Base-by-base conservation (phyloP, 345 rosid species). In the Carallia pectinifolia region DNA sequence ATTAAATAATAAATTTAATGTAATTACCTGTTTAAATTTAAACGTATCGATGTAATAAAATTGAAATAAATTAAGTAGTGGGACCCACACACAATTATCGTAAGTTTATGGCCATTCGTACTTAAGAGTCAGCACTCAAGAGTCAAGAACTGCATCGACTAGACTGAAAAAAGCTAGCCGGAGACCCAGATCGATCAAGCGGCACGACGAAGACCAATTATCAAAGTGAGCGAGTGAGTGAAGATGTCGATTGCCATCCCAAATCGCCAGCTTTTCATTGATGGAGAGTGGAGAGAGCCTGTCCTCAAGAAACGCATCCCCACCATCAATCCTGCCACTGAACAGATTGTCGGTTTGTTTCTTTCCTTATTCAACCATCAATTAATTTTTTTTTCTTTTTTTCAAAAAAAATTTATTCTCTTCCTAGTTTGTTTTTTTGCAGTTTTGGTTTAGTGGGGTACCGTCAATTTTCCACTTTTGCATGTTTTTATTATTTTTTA, bases 231-330 rank as follows among this genome's bases (percentile, higher is more conserved):
- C 12, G 50, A 44, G 34, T 33, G 34, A 33, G 34, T 40, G 19
- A 62, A 55, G 64, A 86, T 92, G 97, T 87, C 89, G 61, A 76
- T 80, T 52, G 75, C 65, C 9, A 63, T 90, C 16, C 96, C 97
- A 13, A 71, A 67, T 67, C 89, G 98, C 18, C 84, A 78, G 72
- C 86, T 95, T n/a, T 85, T 86, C 86, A 87, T 95, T 78, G 86
- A 79, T 73, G 99, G 99, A 53, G 87, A 86, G 71, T 95, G 99
- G 99, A 79, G 78, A 55, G 91, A 87, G 50, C 90, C 99, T 4
- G 59, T 85, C 19, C 90, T 83, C 74, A 86, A 85, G 70, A 81
- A 85, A 38, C 92, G 91, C 64, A 72, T 95, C 77, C 91, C 97
- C 15, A 61, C 90, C 77, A 31, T 92, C 81, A 90, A 83, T 75